Percentiles rank a stretch among this genome's conserved stretches.
Conservation (phyloP, 2,329 filamentous ascomycete species). For the Aspergillus sp. region DNA sequence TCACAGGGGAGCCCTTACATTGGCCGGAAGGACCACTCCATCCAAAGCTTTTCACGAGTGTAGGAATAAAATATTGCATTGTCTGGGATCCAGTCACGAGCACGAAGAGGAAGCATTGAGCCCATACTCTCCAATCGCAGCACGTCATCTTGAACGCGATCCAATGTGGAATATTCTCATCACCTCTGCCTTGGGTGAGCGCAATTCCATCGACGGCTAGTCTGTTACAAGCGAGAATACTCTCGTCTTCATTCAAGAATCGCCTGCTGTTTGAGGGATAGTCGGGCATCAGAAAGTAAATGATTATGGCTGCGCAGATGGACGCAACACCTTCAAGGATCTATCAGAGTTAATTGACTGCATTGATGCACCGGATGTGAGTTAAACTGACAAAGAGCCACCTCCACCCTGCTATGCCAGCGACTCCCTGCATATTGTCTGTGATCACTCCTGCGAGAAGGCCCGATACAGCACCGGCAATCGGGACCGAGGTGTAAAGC, state of each 20-base stretch:
- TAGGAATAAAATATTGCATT: slow-evolving; percentile 35
- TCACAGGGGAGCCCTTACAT: not conserved
- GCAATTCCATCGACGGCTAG: slow-evolving; percentile 23
- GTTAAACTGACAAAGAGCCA: slow-evolving; percentile 1
- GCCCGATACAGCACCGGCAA: slow-evolving; percentile 1
- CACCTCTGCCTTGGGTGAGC: slow-evolving; percentile 16
- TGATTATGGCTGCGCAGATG: slow-evolving; percentile 18
- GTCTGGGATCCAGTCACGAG: slow-evolving; percentile 29
- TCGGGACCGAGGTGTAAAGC: slow-evolving; percentile 3
- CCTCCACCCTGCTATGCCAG: slow-evolving; percentile 1
- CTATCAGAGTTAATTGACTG: not conserved
- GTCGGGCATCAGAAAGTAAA: slow-evolving; percentile 23
- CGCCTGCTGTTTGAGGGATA: slow-evolving; percentile 11
- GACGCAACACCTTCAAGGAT: slow-evolving; percentile 12
- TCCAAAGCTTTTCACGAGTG: slow-evolving; percentile 29
- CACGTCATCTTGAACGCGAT: slow-evolving; percentile 26
- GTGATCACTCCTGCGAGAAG: slow-evolving; percentile 4
- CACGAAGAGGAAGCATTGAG: slow-evolving; percentile 25
- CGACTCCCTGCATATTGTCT: slow-evolving; percentile 1
- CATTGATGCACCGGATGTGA: not conserved
- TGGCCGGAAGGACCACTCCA: slow-evolving; percentile 16
- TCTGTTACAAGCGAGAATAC: slow-evolving; percentile 20
- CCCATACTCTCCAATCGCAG: slow-evolving; percentile 14
- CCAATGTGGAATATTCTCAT: slow-evolving; percentile 18
- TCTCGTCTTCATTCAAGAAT: slow-evolving; percentile 18